phyloP scores from a whole-genome alignment of 169 alveolate genomes.

The Amoebophrya sp. region DNA sequence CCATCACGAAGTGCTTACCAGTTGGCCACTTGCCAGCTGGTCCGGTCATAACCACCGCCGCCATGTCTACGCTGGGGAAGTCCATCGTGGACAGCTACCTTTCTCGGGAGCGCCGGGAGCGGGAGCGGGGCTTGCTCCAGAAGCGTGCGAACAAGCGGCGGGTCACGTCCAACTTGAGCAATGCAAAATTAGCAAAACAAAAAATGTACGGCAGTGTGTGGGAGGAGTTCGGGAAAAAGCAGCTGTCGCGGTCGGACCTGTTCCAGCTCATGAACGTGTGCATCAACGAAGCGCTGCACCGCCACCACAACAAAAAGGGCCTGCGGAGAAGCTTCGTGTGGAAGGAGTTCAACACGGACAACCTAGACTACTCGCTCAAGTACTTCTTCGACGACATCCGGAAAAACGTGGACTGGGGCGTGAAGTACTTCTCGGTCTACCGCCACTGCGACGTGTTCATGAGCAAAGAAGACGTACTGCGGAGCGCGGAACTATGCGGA shows the following conservation, averaged over 20 bases:
- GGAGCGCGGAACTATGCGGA: background rate
- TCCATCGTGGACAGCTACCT: background rate
- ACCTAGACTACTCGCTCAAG: background rate
- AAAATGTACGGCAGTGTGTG: background rate
- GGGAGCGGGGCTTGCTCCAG: background rate
- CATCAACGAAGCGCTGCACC: background rate
- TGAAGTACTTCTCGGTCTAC: background rate
- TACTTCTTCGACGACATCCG: background rate
- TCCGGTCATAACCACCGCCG: no score
- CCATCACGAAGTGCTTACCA: no score
- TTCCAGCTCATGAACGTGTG: background rate
- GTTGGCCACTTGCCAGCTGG: no score
- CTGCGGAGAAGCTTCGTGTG: background rate
- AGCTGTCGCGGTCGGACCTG: background rate
- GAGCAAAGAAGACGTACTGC: background rate
- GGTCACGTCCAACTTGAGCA: background rate
- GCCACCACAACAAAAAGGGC: background rate
- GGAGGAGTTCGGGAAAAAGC: background rate
- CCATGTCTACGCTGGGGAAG: background rate
- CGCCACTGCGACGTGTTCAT: background rate
- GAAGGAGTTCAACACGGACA: background rate
- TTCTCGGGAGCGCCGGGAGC: background rate
- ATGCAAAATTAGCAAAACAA: background rate
- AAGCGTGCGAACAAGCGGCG: background rate
- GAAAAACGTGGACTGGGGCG: background rate